Base-by-base conservation (phyloP, 805 yeast species). In the Pichia exigua region DNA sequence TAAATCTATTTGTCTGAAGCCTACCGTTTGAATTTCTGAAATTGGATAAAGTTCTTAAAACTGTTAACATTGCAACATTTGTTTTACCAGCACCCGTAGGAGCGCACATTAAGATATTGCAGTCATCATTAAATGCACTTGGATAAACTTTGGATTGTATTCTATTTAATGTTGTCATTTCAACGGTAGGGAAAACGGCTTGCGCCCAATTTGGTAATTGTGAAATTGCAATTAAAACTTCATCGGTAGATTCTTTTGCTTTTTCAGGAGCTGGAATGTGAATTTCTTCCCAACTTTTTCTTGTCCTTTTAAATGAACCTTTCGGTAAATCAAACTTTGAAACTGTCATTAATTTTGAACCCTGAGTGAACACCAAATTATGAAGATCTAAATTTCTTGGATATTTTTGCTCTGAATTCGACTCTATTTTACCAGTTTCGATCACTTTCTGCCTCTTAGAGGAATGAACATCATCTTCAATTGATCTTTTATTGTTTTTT, bases 41-140 rank as follows among this genome's bases (percentile, higher is more conserved):
- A 46, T 82, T 75, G 0, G 78, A 69, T 21, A 91, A 63, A 0
- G 85, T 72, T 46, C 84, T 69, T n/a, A 91, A 70, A 5, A 87
- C 75, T 0, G 96, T 73, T 45, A 94, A 68, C 83, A 94, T 79
- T 0, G 99, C 99, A 28, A 94, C 96, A 65, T 94, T 94, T 22
- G 99, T 92, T 65, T 92, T 92, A 71, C 99, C 99, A 2, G 97
- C 97, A 71, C 99, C 99, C 0, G 99, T 92, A 8, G 99, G 99
- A 1, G 99, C 98, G 75, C 98, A 92, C 59, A 92, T 71, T 18
- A 92, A 70, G 41, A 94, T 64, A 60, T 91, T 92, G 5, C 75
- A 74, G 61, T 87, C 94, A 1, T 78, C 69, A 4, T 74, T 61
- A 57, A 92, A 87, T 0, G 96, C 97, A n/a, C 72, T 63, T 1